Percentiles rank a stretch among this genome's conserved stretches.
Evolutionary conservation across 2,329 filamentous ascomycete species (phyloP).

Genomic region (Cladosporium sphaerospermum): DNA sequence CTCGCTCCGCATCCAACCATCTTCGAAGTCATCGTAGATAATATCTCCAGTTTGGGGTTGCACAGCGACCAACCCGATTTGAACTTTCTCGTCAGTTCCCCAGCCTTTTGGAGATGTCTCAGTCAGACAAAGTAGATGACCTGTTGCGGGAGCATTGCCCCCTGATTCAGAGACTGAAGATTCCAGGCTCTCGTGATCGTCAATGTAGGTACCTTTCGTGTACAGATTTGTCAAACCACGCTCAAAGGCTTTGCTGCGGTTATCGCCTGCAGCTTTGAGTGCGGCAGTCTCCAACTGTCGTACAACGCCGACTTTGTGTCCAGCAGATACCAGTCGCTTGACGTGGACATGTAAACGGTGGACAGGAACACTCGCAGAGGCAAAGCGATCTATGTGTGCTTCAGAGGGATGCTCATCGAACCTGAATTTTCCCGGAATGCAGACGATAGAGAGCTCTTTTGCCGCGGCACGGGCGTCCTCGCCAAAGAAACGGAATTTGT

Average conservation of each 20-base stretch:
- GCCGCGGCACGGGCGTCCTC: constrained; percentile 87
- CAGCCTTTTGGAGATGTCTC: constrained; percentile 72
- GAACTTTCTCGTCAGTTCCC: constrained; percentile 87
- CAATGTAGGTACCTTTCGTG: constrained; percentile 95
- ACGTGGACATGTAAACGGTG: constrained; percentile 89
- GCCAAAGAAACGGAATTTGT: constrained; percentile 96
- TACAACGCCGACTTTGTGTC: constrained; percentile 93
- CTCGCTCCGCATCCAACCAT: constrained; percentile 95
- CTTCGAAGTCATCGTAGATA: constrained; percentile 91
- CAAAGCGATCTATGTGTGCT: constrained; percentile 84
- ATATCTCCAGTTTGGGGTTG: constrained; percentile 95
- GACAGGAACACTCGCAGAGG: constrained; percentile 90
- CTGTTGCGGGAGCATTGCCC: constrained; percentile 55
- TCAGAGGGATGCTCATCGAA: constrained; percentile 94
- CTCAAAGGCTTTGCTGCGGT: constrained; percentile 84
- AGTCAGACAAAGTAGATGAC: constrained; percentile 90
- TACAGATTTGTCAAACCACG: constrained; percentile 94
- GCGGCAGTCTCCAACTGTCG: constrained; percentile 92
- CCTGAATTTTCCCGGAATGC: constrained; percentile 89
- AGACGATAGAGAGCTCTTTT: constrained; percentile 88
- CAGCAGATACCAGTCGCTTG: constrained; percentile 83
- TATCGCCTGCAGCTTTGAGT: constrained; percentile 90
- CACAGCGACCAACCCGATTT: constrained; percentile 86
- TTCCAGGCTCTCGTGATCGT: constrained; percentile 79
- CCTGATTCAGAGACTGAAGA: constrained; percentile 49